Evolutionary conservation across 306 rosid genomes (phyloP), one percentile per base, ranked within the genome.

Genomic region (Benincasa hispida): DNA sequence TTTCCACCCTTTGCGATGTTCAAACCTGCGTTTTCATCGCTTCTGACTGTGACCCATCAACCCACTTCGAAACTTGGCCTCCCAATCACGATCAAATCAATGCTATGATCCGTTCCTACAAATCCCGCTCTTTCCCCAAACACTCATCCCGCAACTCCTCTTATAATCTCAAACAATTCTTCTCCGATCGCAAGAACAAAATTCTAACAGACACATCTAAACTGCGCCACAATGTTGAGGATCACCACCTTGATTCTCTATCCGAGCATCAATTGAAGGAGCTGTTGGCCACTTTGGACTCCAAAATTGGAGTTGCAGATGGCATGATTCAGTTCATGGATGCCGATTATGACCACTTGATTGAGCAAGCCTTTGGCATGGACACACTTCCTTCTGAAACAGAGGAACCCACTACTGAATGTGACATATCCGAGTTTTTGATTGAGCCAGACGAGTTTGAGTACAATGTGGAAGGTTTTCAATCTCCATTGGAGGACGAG

Each of bases 121-220:
- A 47, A 47, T 47, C 18, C 19, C 53, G 14, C 15, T 47, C 53
- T 47, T 47, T 47, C 6, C 5, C 6, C 6, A 13, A 47, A 47
- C 53, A n/a, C n/a, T n/a, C n/a, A n/a, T n/a, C n/a, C n/a, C 53
- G 18, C 53, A 4, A 3, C 18, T 10, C 53, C 18, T 47, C 53
- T 47, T 47, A 47, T 14, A 19, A 47, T 55, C 15, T 75, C 13
- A 2, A n/a, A 12, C 37, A 14, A 21, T 55, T 75, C 37, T 75
- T 75, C 68, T 30, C 53, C 1, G 78, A 75, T 11, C 78, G 78
- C 19, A 75, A 56, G 37, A 37, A 37, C 25, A 75, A 75, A 63
- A 41, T 55, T 39, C 8, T 56, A 9, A 32, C 66, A 0, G 24
- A 75, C 22, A 75, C 25, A 1, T 56, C 24, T 3, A 51, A 51